Percentiles rank a stretch among this genome's conserved stretches.
Evolutionary conservation across 768 basidiomycete species (phyloP).

Genomic region (Lactifluus echinatus): DNA sequence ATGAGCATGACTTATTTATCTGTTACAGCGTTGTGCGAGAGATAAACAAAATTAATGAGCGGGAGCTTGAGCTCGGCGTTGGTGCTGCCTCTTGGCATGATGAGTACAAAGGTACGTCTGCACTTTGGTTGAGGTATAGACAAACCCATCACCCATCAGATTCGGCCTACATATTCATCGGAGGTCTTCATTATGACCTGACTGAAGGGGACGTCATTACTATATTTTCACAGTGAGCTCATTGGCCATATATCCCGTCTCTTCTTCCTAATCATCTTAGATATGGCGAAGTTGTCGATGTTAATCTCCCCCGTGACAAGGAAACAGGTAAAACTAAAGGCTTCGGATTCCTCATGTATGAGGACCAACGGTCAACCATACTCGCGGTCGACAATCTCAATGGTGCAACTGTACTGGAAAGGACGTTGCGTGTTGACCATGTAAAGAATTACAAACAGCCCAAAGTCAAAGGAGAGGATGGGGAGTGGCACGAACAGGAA

Average conservation of each 20-base stretch:
- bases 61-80: conserved; percentile 72
- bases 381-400: conserved; percentile 98
- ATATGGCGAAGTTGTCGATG: conserved; percentile 93
- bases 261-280: conserved; percentile 33
- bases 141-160: conserved; percentile 48
- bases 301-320: conserved; percentile 93
- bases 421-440: conserved; percentile 86
- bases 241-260: neutral
- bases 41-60: conserved; percentile 89
- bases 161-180: conserved; percentile 91
- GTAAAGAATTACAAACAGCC: conserved; percentile 89
- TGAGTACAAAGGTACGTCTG: conserved; percentile 69
- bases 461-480: conserved; percentile 66
- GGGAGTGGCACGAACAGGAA: conserved; percentile 80
- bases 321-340: conserved; percentile 84
- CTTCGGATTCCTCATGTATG: conserved; percentile 98
- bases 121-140: neutral
- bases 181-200: conserved; percentile 79
- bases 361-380: conserved; percentile 92
- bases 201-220: conserved; percentile 97
- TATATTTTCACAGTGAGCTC: conserved; percentile 90
- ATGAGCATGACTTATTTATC: conserved; percentile 14
- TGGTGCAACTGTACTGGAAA: conserved; percentile 80
- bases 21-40: conserved; percentile 74
- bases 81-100: conserved; percentile 86